These are phyloP conservation scores for Fraxinus paxiana DNA, from an alignment of 305 asterid genomes.

Conservation along the genomic window DNA sequence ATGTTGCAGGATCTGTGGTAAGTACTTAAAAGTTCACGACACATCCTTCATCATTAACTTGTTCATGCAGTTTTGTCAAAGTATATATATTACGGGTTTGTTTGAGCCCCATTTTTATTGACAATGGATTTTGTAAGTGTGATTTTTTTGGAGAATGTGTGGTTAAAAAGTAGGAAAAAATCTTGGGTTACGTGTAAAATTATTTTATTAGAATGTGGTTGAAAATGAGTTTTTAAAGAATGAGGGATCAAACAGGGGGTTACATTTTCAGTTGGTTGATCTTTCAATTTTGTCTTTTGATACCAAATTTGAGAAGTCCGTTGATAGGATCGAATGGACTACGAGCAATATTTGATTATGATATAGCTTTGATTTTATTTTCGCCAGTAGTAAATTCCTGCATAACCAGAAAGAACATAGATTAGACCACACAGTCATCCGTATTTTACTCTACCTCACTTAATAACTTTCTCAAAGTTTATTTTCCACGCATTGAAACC, in stretches of 20 bases:
- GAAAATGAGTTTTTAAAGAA: neutral
- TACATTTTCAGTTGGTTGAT: neutral
- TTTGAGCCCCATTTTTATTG: neutral
- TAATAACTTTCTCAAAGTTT: neutral
- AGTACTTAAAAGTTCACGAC: conserved; percentile 17
- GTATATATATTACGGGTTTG: neutral
- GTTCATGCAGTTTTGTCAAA: neutral
- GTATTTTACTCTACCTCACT: neutral
- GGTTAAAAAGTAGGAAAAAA: neutral
- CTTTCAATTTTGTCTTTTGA: neutral
- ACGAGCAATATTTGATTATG: neutral
- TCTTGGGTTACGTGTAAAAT: neutral
- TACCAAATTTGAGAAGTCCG: neutral
- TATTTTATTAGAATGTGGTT: neutral
- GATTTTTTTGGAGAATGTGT: neutral
- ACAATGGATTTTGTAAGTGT: neutral
- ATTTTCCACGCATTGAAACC: neutral
- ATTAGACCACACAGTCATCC: neutral
- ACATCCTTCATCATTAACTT: neutral
- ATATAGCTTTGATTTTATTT: neutral
- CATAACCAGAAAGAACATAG: neutral
- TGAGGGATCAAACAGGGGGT: neutral
- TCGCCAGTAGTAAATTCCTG: neutral
- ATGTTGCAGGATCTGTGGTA: conserved; percentile 72
- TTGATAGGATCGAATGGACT: neutral